Evolutionary conservation across 345 rosid species (phyloP), one percentile per base, ranked within the genome.

Genomic region (Acer negundo): DNA sequence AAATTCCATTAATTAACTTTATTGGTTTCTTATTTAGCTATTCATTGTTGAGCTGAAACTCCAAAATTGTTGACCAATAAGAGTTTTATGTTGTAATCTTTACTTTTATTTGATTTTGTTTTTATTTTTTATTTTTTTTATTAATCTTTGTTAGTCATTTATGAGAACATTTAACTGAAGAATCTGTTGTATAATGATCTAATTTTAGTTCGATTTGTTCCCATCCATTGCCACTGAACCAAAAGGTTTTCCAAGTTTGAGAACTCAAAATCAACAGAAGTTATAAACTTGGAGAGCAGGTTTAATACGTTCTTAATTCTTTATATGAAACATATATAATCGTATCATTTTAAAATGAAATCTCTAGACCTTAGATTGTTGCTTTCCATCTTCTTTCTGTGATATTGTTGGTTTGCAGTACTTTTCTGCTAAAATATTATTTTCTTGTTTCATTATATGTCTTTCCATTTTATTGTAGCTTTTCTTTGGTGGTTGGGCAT

Each of bases 401-500:
- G 3, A 10, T 19, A 28, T 67, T 20, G 23, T 63, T 75, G 19
- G 42, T 15, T 68, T 16, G 13, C 31, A 16, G 46, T 23, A 62
- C 22, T 28, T 10, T 74, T 56, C 12, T 51, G 53, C 64, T 22
- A 44, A 22, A 69, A 23, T 59, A 64, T 74, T 58, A 46, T 64
- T 20, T 42, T 78, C 59, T 53, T 76, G 35, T 55, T 53, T 40
- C 76, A 51, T 26, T 78, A 62, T 7, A 23, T 63, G 44, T 28
- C 40, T 69, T 81, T 58, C 49, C 53, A 49, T 62, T 69, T 56
- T 47, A 24, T 24, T 87, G 72, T 71, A 95, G 98, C 82, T 95
- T 75, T 86, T 88, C 82, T 92, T 85, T 73, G 87, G 89, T 75
- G 87, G 92, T 78, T 88, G 90, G 88, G 75, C 83, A 80, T 85